Conservation (phyloP, 441 rosid genomes). For the Adansonia rubrostipa region DNA sequence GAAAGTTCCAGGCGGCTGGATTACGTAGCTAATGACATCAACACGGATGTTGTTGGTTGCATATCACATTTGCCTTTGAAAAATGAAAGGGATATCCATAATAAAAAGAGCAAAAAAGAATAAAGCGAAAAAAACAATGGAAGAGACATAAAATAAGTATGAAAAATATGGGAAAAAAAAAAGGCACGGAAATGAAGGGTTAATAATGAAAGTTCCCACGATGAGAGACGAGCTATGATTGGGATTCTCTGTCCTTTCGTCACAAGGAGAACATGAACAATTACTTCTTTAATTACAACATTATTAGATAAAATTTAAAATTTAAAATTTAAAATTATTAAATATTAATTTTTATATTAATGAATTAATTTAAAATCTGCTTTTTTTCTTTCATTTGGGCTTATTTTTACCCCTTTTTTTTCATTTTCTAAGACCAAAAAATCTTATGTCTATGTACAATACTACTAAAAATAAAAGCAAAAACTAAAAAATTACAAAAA, state of each 20-base stretch:
- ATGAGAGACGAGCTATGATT: slow-evolving; percentile 51
- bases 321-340: too few species aligned
- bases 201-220: neutral
- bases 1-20: neutral
- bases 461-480: too few species aligned
- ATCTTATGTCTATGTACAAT: too few species aligned
- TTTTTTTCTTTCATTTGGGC: too few species aligned
- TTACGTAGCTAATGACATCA: neutral
- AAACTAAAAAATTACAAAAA: too few species aligned
- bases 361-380: too few species aligned
- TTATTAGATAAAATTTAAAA: too few species aligned
- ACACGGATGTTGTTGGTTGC: neutral
- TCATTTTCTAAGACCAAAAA: too few species aligned
- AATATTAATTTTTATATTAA: too few species aligned
- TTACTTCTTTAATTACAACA: neutral
- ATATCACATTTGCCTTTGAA: neutral
- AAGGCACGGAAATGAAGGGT: too few species aligned
- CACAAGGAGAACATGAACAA: neutral
- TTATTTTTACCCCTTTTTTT: too few species aligned
- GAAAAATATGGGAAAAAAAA: neutral
- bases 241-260: slow-evolving; percentile 40
- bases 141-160: neutral
- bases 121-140: slow-evolving; percentile 25
- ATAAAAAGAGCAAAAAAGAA: slow-evolving; percentile 23
- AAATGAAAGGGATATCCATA: neutral